A percentile compares a stretch with the other conserved stretches of the same genome.
phyloP scores from a whole-genome alignment of 345 rosid species.

The Hibiscus mutabilis region DNA sequence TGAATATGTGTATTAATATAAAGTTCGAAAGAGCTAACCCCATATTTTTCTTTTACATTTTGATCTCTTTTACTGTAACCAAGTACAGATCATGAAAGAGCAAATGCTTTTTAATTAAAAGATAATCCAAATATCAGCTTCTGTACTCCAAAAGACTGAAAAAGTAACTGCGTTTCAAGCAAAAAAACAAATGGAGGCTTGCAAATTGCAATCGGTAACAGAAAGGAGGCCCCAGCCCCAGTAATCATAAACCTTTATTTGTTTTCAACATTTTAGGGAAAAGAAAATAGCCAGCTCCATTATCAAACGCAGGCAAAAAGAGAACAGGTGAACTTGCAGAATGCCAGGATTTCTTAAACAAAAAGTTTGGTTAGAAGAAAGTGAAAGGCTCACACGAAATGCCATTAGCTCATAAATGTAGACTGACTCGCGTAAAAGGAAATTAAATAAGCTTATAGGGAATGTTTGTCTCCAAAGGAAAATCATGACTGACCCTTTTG shows the following conservation, averaged over 20 bases:
- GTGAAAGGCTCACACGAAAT: neutral
- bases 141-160: constrained; percentile 12
- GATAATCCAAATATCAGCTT: neutral
- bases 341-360: constrained; percentile 6
- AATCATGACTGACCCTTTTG: neutral
- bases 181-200: constrained; percentile 8
- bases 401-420: neutral
- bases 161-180: constrained; percentile 26
- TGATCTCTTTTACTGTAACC: too few species aligned
- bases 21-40: neutral
- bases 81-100: neutral
- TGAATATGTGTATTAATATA: neutral
- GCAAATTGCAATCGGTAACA: neutral
- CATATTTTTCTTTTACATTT: too few species aligned
- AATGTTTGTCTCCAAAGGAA: neutral
- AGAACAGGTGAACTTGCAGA: neutral
- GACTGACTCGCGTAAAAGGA: neutral
- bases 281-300: neutral
- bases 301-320: neutral
- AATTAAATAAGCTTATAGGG: neutral
- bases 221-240: constrained; percentile 16
- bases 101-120: neutral
- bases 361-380: constrained; percentile 13
- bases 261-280: constrained; percentile 13
- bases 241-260: constrained; percentile 18